Evolutionary conservation across 768 basidiomycete genomes (phyloP).

Genomic region (Ramaria rubella): DNA sequence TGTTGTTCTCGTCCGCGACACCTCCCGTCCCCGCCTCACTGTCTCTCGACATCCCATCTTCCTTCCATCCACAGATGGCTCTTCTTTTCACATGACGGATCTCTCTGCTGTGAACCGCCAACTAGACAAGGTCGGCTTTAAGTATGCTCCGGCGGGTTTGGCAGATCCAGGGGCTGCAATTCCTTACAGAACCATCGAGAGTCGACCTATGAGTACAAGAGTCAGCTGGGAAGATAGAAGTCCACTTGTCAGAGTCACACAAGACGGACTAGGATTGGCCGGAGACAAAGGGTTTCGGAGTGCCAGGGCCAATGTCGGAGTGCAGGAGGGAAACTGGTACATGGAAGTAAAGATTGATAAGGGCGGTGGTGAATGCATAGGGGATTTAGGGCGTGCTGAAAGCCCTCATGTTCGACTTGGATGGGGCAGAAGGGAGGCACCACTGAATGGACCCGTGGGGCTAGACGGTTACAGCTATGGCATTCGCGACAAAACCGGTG

Average conservation of each 20-base stretch:
- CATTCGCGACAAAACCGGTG: constrained; percentile 84
- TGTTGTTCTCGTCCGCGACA: constrained; percentile 55
- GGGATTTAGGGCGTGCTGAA: constrained; percentile 45
- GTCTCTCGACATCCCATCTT: constrained; percentile 73
- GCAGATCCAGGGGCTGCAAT: constrained; percentile 47
- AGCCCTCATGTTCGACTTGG: constrained; percentile 86
- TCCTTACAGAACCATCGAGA: constrained; percentile 78
- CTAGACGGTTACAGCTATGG: constrained; percentile 93
- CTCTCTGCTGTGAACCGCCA: constrained; percentile 60
- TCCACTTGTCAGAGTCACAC: constrained; percentile 68
- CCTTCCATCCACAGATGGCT: constrained; percentile 45
- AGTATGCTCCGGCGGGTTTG: constrained; percentile 76
- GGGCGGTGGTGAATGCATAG: constrained; percentile 55
- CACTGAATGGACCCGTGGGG: constrained; percentile 89
- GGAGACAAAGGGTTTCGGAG: constrained; percentile 90
- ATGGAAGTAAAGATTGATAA: constrained; percentile 80
- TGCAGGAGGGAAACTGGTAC: constrained; percentile 90
- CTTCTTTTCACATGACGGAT: constrained; percentile 62
- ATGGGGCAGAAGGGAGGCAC: constrained; percentile 87
- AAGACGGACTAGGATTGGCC: constrained; percentile 66
- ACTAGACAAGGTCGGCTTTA: constrained; percentile 49
- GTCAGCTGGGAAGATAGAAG: constrained; percentile 92
- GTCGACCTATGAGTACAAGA: constrained; percentile 58
- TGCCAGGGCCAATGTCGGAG: constrained; percentile 81
- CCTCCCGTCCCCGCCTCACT: constrained; percentile 60